Evolutionary conservation across 164 flowering plant species (phyloP), one percentile per base, ranked within the genome.

Genomic region (Annona cherimola): DNA sequence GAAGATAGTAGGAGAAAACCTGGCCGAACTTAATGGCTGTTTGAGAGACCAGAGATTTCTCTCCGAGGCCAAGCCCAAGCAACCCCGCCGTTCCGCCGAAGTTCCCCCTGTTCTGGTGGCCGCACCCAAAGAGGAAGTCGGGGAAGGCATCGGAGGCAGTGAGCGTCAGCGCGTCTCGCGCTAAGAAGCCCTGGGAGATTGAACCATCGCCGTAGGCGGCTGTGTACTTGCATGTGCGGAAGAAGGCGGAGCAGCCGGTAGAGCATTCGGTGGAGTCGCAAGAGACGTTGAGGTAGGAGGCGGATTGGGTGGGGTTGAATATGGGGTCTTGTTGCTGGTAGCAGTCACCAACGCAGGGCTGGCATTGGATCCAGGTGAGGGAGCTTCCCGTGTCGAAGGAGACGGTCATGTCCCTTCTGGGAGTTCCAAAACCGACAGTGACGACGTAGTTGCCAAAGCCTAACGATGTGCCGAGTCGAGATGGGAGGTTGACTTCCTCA

Each of bases 361-460:
- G 4, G 57, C 94, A 89, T 44, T 89, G 94, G 1, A 87, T 85
- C 94, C 94, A 89, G 0, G 89, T 86, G 20, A 89, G 73, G 75
- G 80, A 86, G 45, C 90, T 89, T 1, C 90, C 93, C 0, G 88
- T 86, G 77, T 88, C 90, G 26, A 86, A 88, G 4, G 84, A 69
- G 42, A 91, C 81, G 0, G 85, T 75, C 8, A 86, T 75, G 2
- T 79, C 76, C 57, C 60, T 81, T 8, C 70, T 73, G 1, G 94
- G 94, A 1, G 92, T 86, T 12, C 97, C 97, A 18, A 91, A 75
- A 1, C 91, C 88, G 6, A 89, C 81, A 0, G 80, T 79, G 40
- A 89, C 90, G 20, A 89, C 66, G 81, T 84, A 89, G 74, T 88
- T 87, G 9, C 86, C 89, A 3, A 88, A 14, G 69, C 86, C 88